phyloP scores from a whole-genome alignment of 2,329 filamentous ascomycete species.

The Colletotrichum sp. region DNA sequence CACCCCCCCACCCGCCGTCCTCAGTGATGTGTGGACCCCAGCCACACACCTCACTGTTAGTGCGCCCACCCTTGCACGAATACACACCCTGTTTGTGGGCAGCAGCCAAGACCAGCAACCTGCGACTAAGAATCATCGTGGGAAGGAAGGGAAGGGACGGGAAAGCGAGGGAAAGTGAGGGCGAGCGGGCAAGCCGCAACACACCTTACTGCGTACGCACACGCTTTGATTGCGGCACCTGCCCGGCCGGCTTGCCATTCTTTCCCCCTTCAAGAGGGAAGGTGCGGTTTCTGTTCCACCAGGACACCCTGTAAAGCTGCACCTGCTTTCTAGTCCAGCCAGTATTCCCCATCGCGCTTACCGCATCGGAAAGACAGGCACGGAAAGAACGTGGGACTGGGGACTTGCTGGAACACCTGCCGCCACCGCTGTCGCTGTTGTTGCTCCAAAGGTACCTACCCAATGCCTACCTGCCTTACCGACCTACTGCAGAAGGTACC shows the following conservation, averaged over 20 bases:
- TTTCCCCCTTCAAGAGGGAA: constrained; percentile 12
- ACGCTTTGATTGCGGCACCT: neutral
- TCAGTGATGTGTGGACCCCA: constrained; percentile 11
- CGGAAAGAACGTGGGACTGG: neutral
- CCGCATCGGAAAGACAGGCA: neutral
- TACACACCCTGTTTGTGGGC: neutral
- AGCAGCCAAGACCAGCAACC: constrained; percentile 14
- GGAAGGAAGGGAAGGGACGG: neutral
- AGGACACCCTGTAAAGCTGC: constrained; percentile 8
- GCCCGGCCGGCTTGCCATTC: neutral
- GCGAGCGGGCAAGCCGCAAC: neutral
- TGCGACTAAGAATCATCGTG: constrained; percentile 15
- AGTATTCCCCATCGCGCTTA: constrained; percentile 4
- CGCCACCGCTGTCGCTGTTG: neutral
- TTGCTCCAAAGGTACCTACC: neutral
- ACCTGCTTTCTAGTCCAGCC: neutral
- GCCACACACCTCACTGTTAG: constrained; percentile 1
- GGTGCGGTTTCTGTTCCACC: constrained; percentile 20
- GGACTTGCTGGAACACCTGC: neutral
- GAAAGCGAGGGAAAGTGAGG: neutral
- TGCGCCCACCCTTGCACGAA: neutral
- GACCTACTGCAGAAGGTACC: neutral
- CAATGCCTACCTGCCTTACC: neutral
- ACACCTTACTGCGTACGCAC: neutral
- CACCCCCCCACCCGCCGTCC: neutral